phyloP scores from a whole-genome alignment of 495 filamentous ascomycete species.

The Neurospora sp. region DNA sequence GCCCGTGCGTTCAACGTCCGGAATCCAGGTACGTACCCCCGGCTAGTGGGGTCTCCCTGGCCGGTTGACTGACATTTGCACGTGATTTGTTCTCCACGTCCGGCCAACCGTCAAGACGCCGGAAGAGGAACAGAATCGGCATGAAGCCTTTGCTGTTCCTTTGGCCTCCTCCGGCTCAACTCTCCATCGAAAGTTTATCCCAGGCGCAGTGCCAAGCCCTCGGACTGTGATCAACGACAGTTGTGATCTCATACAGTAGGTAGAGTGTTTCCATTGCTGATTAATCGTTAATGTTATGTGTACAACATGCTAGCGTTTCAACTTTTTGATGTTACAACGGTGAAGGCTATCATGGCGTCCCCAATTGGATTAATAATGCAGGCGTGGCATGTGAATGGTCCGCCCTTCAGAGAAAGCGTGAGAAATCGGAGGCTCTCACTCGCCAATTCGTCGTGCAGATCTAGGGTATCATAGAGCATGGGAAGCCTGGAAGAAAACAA shows the following conservation, averaged over 20 bases:
- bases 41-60: neutral
- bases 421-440: slow-evolving; percentile 5
- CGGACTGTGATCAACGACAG: neutral
- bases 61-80: neutral
- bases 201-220: neutral
- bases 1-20: neutral
- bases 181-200: neutral
- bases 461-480: neutral
- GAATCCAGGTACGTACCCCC: neutral
- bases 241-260: neutral
- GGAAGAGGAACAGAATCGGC: neutral
- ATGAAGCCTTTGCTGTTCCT: neutral
- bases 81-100: neutral
- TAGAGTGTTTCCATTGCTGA: neutral
- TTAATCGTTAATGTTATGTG: neutral
- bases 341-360: neutral
- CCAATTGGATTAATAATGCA: neutral
- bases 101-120: neutral
- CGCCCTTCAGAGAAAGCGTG: slow-evolving; percentile 1
- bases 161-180: neutral
- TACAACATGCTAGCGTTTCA: neutral
- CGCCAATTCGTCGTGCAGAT: slow-evolving; percentile 5
- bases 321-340: neutral
- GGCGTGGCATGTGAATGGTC: neutral
- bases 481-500: neutral